Conservation (phyloP, 768 basidiomycete genomes). For the Pisolithus albus region DNA sequence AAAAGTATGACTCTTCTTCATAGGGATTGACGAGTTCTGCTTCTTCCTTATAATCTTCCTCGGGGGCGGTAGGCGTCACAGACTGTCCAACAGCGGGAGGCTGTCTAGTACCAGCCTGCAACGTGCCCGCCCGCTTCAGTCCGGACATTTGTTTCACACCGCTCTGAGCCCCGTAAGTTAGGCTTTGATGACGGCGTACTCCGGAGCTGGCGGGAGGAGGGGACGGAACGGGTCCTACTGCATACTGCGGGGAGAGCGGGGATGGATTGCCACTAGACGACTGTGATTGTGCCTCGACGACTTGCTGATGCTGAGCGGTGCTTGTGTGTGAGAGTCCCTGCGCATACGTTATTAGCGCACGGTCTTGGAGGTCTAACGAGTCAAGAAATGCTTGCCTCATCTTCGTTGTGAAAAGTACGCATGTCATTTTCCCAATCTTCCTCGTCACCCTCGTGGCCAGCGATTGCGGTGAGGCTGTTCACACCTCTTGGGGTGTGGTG, state of each 20-base stretch:
- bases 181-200: slow-evolving; percentile 74
- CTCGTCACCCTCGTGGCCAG: slow-evolving; percentile 82
- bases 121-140: slow-evolving; percentile 71
- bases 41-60: slow-evolving; percentile 52
- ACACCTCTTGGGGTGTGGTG: slow-evolving; percentile 64
- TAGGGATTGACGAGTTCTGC: slow-evolving; percentile 34
- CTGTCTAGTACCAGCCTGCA: slow-evolving; percentile 42
- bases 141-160: slow-evolving; percentile 45
- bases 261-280: slow-evolving; percentile 34
- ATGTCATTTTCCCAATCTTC: slow-evolving; percentile 79
- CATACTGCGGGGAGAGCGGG: slow-evolving; percentile 60
- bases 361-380: not conserved
- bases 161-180: slow-evolving; percentile 61
- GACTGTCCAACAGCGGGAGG: slow-evolving; percentile 26
- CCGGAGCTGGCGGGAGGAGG: slow-evolving; percentile 65
- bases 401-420: slow-evolving; percentile 51
- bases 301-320: slow-evolving; percentile 39
- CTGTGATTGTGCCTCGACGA: slow-evolving; percentile 43
- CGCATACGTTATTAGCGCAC: slow-evolving; percentile 10
- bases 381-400: slow-evolving; percentile 45
- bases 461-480: slow-evolving; percentile 80
- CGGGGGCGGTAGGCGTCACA: slow-evolving; percentile 42
- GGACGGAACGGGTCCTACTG: slow-evolving; percentile 47
- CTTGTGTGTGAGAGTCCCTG: slow-evolving; percentile 17
- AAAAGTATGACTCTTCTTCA: slow-evolving; percentile 53